A percentile compares a stretch with the other conserved stretches of the same genome.
phyloP scores from a whole-genome alignment of 140 eudicot species.

The Artemisia princeps region DNA sequence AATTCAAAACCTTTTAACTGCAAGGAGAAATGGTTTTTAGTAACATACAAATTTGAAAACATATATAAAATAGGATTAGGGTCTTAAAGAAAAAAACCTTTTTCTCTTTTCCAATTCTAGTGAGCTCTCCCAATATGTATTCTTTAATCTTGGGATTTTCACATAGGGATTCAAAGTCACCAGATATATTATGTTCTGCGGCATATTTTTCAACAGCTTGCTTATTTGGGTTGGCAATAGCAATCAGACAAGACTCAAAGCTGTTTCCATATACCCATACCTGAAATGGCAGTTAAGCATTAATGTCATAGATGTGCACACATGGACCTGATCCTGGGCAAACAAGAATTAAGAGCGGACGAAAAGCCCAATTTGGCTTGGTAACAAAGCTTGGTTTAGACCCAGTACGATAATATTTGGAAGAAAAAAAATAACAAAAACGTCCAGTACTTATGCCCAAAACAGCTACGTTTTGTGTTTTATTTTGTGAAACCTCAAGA shows the following conservation, averaged over 20 bases:
- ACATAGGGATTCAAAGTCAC: conserved; percentile 61
- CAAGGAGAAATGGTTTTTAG: conserved; percentile 9
- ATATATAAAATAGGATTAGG: background rate
- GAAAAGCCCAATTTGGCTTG: no score
- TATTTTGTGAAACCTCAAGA: no score
- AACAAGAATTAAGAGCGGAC: no score
- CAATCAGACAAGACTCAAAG: conserved; percentile 82
- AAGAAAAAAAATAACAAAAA: no score
- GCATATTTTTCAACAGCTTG: conserved; percentile 78
- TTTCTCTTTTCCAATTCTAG: conserved; percentile 68
- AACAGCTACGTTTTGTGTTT: no score
- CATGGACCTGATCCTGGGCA: no score
- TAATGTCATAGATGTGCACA: background rate
- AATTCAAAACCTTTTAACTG: conserved; percentile 95
- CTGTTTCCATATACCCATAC: conserved; percentile 92
- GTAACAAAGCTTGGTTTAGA: no score
- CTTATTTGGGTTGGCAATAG: conserved; percentile 64
- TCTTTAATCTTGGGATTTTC: conserved; percentile 59
- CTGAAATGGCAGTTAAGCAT: conserved; percentile 27
- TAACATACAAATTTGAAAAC: background rate
- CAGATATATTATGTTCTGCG: conserved; percentile 44
- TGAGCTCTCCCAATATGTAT: conserved; percentile 61
- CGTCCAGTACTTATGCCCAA: no score
- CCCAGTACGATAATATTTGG: no score
- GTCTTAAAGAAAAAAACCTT: conserved; percentile 34